These are phyloP conservation scores for Oryza australiensis DNA, from an alignment of 176 grass and related monocot genomes.

Conservation along the genomic window DNA sequence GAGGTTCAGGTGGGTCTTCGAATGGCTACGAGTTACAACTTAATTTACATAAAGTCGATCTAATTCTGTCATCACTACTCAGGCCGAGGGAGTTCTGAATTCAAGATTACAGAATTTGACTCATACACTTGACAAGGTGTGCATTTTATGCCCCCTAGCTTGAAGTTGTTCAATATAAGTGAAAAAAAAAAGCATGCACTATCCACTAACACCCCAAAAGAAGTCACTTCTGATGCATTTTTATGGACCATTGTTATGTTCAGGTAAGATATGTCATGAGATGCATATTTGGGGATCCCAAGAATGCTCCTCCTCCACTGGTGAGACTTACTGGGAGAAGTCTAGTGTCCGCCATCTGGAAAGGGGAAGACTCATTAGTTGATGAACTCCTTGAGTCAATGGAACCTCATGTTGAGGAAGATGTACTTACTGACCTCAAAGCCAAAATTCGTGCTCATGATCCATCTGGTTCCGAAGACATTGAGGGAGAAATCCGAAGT, in stretches of 20 bases:
- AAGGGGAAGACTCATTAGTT: conserved; percentile 84
- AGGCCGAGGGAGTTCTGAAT: conserved; percentile 97
- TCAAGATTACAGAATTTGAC: conserved; percentile 91
- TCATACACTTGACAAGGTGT: conserved; percentile 96
- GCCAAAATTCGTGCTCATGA: conserved; percentile 71
- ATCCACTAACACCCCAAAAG: neutral
- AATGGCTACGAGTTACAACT: conserved; percentile 15
- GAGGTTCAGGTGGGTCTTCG: conserved; percentile 75
- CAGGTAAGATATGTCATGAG: conserved; percentile 94
- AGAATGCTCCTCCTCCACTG: conserved; percentile 91
- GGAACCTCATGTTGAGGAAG: conserved; percentile 81
- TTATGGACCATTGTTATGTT: conserved; percentile 24
- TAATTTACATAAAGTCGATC: conserved; percentile 18
- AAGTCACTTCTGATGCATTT: neutral
- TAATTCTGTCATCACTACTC: conserved; percentile 27
- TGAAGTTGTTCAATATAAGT: conserved; percentile 25
- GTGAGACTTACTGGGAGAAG: conserved; percentile 69
- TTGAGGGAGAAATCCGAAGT: conserved; percentile 55
- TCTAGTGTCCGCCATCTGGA: conserved; percentile 80
- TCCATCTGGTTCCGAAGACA: conserved; percentile 78
- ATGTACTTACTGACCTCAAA: conserved; percentile 69
- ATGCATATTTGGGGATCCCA: conserved; percentile 67
- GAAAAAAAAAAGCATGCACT: neutral
- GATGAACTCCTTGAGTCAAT: conserved; percentile 75
- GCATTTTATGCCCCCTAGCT: conserved; percentile 22